Evolutionary conservation across 495 filamentous ascomycete genomes (phyloP), one percentile per base, ranked within the genome.

Genomic region (Glutinoglossum americanum): DNA sequence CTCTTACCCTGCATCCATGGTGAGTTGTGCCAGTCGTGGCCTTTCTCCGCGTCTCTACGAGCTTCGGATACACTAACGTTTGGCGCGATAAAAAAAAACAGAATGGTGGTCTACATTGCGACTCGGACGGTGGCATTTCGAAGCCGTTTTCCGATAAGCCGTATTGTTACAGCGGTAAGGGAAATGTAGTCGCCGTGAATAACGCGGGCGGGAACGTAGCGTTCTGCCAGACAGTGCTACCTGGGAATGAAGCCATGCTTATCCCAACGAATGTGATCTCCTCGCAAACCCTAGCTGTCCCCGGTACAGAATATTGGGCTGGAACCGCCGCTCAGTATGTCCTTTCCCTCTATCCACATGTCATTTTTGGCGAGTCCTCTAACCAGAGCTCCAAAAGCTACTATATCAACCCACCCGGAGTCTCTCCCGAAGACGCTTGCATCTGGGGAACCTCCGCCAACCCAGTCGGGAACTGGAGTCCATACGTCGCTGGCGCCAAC

Each of bases 201-300:
- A 82, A 80, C 63, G 74, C 74, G 53, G 72, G 75, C 26, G 70
- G 73, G 53, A 58, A 73, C 19, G 79, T 89, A 17, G 76, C 85
- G 3, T 84, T 89, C 67, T 92, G 86, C 64, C 86, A 92, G 65
- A 92, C 85, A 2, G 84, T 88, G 39, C 67, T 89, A 55, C 86
- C 85, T 13, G 86, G 86, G n/a, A 85, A 87, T 65, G 86, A 92
- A 70, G 82, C 83, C 56, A 92, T 92, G 86, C 71, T 89, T 60
- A 92, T 89, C 65, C 84, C 85, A 13, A 89, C 83, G 30, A 65
- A 80, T 62, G 80, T 89, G 35, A 60, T 71, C 32, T 64, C 66
- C 21, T 60, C 69, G 15, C 68, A 70, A 9, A 76, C 74, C 41
- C 69, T 92, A 39, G 84, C 86, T 55, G 84, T 89, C 48, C 85